A percentile compares a stretch with the other conserved stretches of the same genome.
Conservation (phyloP, 495 filamentous ascomycete species). For the Penicilliopsis zonata region DNA sequence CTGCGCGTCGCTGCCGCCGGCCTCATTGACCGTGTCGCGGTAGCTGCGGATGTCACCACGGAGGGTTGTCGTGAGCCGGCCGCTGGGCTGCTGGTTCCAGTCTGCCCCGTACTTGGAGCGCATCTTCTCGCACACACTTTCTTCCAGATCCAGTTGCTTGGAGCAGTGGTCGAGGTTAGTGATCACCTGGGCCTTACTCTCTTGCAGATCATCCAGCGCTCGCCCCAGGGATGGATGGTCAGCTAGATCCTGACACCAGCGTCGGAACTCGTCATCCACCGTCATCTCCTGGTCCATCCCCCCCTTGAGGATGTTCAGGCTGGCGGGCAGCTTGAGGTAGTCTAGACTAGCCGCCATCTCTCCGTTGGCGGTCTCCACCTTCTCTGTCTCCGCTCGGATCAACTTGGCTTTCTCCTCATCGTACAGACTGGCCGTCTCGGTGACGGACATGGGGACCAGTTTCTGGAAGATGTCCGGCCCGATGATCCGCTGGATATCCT, state of each 20-base stretch:
- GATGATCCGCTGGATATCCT: conserved; percentile 93
- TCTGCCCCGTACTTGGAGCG: conserved; percentile 90
- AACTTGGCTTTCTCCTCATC: conserved; percentile 98
- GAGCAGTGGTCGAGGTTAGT: conserved; percentile 62
- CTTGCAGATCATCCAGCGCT: conserved; percentile 66
- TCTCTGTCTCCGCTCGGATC: conserved; percentile 84
- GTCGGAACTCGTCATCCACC: conserved; percentile 81
- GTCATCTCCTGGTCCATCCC: conserved; percentile 83
- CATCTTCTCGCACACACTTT: conserved; percentile 98
- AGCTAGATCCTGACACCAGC: conserved; percentile 86
- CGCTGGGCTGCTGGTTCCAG: conserved; percentile 95
- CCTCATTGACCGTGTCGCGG: conserved; percentile 77
- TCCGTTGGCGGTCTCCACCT: conserved; percentile 77
- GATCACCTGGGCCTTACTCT: conserved; percentile 63
- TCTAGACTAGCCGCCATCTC: conserved; percentile 95
- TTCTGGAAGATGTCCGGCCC: conserved; percentile 95
- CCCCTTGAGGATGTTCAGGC: conserved; percentile 83
- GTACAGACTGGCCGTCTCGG: conserved; percentile 91
- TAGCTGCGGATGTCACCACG: conserved; percentile 80
- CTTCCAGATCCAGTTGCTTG: conserved; percentile 88
- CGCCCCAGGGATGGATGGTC: conserved; percentile 63
- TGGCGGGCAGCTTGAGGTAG: conserved; percentile 81
- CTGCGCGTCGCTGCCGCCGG: conserved; percentile 75
- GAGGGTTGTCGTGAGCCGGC: conserved; percentile 74
- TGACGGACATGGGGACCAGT: conserved; percentile 92